Evolutionary conservation across 257 asterid genomes (phyloP).

Genomic region (Marsdenia floribunda): DNA sequence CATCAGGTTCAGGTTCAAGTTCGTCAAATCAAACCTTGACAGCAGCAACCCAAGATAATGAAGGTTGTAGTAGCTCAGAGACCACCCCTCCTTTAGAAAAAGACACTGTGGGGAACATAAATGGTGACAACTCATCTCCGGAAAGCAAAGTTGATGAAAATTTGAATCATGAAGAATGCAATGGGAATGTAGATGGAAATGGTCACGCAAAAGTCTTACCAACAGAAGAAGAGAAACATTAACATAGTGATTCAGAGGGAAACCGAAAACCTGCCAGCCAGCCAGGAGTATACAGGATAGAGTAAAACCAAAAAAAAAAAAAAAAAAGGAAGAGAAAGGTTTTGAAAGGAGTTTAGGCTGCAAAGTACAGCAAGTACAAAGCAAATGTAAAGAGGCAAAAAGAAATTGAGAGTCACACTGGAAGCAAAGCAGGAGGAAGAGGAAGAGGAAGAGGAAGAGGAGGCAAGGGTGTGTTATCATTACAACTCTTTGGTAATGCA

Average conservation of each 20-base stretch:
- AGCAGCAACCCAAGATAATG: slow-evolving; percentile 16
- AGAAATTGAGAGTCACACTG: slow-evolving; percentile 13
- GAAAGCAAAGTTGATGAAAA: slow-evolving; percentile 14
- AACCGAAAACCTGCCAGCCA: slow-evolving; percentile 11
- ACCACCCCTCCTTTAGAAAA: slow-evolving; percentile 24
- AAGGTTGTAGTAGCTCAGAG: slow-evolving; percentile 22
- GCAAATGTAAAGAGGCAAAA: slow-evolving; percentile 56
- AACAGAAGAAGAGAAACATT: slow-evolving; percentile 29
- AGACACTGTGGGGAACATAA: slow-evolving; percentile 23
- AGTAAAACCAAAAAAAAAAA: background rate
- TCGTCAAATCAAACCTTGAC: slow-evolving; percentile 31
- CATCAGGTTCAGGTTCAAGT: slow-evolving; percentile 7
- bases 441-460: slow-evolving; percentile 25
- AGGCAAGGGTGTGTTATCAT: slow-evolving; percentile 2
- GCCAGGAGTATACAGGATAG: slow-evolving; percentile 19
- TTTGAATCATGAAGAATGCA: slow-evolving; percentile 28
- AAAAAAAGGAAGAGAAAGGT: slow-evolving; percentile 1
- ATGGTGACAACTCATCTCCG: slow-evolving; percentile 21
- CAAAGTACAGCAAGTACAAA: slow-evolving; percentile 40
- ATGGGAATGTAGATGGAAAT: slow-evolving; percentile 31
- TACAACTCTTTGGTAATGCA: slow-evolving; percentile 11
- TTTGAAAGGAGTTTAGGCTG: slow-evolving; percentile 25
- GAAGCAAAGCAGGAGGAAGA: slow-evolving; percentile 23
- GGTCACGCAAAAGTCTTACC: slow-evolving; percentile 14
- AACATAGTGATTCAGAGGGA: slow-evolving; percentile 13